Percentiles rank a stretch among this genome's conserved stretches.
phyloP scores from a whole-genome alignment of 2,329 filamentous ascomycete species.

The Alternaria hordeiaustralica region DNA sequence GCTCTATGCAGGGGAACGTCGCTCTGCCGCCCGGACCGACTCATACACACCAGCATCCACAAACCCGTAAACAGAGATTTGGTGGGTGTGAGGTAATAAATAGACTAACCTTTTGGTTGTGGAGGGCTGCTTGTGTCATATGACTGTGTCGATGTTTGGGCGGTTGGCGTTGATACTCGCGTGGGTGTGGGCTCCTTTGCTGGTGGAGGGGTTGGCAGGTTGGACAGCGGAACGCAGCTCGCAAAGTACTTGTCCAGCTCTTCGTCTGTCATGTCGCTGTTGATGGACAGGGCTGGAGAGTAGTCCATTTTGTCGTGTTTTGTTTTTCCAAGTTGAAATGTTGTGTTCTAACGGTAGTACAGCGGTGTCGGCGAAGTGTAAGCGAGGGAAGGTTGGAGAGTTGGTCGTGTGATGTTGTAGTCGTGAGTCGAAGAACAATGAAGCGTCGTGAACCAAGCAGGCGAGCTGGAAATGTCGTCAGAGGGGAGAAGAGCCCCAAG shows the following conservation, averaged over 20 bases:
- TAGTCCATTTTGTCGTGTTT: slow-evolving; percentile 26
- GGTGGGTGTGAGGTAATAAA: slow-evolving; percentile 11
- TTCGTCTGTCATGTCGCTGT: slow-evolving; percentile 46
- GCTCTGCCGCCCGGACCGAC: slow-evolving; percentile 20
- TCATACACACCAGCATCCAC: slow-evolving; percentile 23
- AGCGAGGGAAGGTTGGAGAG: slow-evolving; percentile 1
- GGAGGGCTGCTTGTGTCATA: slow-evolving; percentile 15
- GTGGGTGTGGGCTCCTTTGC: slow-evolving; percentile 32
- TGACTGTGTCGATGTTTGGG: slow-evolving; percentile 3
- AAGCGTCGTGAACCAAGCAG: slow-evolving; percentile 7
- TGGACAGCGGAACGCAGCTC: slow-evolving; percentile 48
- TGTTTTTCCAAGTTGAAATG: background rate
- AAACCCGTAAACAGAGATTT: slow-evolving; percentile 20
- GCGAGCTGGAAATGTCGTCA: slow-evolving; percentile 9
- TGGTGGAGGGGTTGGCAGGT: slow-evolving; percentile 50
- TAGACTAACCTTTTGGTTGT: slow-evolving; percentile 40
- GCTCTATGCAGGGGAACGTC: slow-evolving; percentile 28
- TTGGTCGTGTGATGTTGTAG: background rate
- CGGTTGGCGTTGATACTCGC: slow-evolving; percentile 10
- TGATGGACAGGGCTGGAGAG: slow-evolving; percentile 34
- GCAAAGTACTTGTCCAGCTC: slow-evolving; percentile 50
- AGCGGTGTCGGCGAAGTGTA: slow-evolving; percentile 10
- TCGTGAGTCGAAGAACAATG: background rate
- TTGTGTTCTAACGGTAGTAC: slow-evolving; percentile 7
- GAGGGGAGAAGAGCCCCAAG: slow-evolving; percentile 28